Evolutionary conservation across 2,329 filamentous ascomycete species (phyloP).

Genomic region (Drechslerella stenobrocha): DNA sequence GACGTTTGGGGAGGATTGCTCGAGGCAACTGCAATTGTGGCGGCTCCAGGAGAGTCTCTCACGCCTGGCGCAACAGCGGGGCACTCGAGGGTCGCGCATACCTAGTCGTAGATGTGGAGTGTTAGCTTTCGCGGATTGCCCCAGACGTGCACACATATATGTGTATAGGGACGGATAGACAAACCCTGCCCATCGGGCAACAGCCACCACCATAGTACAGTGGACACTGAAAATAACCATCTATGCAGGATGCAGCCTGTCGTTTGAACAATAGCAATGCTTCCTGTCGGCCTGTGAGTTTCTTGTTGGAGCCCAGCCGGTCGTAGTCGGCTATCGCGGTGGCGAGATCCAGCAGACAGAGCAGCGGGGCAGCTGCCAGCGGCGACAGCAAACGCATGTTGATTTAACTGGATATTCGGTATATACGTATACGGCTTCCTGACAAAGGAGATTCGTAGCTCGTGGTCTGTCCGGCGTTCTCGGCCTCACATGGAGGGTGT

Average conservation of each 20-base stretch:
- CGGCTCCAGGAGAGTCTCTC: constrained; percentile 4
- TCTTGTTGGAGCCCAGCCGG: constrained; percentile 3
- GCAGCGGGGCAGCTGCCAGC: constrained; percentile 41
- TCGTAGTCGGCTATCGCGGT: constrained; percentile 31
- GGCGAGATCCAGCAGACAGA: constrained; percentile 34
- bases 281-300: constrained; percentile 23
- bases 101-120: constrained; percentile 18
- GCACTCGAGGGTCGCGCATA: constrained; percentile 38
- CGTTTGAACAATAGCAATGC: constrained; percentile 43
- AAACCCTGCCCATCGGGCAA: constrained; percentile 31
- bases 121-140: too few species aligned
- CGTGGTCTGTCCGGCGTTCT: constrained; percentile 5
- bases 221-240: constrained; percentile 32
- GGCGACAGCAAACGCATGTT: constrained; percentile 38
- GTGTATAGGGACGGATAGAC: background rate
- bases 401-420: background rate
- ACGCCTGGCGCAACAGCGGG: constrained; percentile 15
- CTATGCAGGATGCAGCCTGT: constrained; percentile 13
- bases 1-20: constrained; percentile 4
- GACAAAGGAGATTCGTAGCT: constrained; percentile 48
- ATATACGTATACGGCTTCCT: constrained; percentile 1
- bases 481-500: constrained; percentile 2
- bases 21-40: constrained; percentile 9
- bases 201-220: constrained; percentile 37
- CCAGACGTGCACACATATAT: background rate